Conservation (phyloP, 331 rosid species). For the Quercus phellos region DNA sequence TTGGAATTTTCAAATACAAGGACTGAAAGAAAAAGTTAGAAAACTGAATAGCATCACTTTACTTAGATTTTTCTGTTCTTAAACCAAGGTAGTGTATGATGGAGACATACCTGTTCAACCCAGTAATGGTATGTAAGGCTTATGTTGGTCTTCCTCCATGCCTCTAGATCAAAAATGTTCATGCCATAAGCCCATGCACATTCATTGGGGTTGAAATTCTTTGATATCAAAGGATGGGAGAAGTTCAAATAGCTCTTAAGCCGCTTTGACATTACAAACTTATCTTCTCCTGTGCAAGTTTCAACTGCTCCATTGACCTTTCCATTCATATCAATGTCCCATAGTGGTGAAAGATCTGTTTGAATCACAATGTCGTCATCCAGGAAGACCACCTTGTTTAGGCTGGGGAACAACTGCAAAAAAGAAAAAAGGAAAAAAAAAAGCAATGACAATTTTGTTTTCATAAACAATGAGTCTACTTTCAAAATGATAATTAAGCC, state of each 20-base stretch:
- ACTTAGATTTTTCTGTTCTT: not conserved
- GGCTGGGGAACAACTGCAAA: slow-evolving; percentile 90
- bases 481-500: not conserved
- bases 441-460: not conserved
- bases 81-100: slow-evolving; percentile 2
- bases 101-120: slow-evolving; percentile 68
- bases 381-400: slow-evolving; percentile 85
- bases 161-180: slow-evolving; percentile 93
- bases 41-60: not conserved
- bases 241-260: slow-evolving; percentile 91
- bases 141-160: slow-evolving; percentile 97
- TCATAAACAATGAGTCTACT: not conserved
- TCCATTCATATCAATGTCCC: slow-evolving; percentile 91
- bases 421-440: not conserved
- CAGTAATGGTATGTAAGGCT: slow-evolving; percentile 79
- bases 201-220: slow-evolving; percentile 58
- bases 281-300: slow-evolving; percentile 88
- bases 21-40: not conserved
- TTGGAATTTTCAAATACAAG: not conserved
- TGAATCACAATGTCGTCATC: slow-evolving; percentile 94
- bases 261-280: slow-evolving; percentile 88
- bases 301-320: slow-evolving; percentile 98
- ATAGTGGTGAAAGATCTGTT: slow-evolving; percentile 95
- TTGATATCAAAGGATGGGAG: slow-evolving; percentile 78
- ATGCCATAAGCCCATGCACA: slow-evolving; percentile 99